Evolutionary conservation across 192 early-diverging fungal species (phyloP).

Genomic region (Backusella morwellensis): DNA sequence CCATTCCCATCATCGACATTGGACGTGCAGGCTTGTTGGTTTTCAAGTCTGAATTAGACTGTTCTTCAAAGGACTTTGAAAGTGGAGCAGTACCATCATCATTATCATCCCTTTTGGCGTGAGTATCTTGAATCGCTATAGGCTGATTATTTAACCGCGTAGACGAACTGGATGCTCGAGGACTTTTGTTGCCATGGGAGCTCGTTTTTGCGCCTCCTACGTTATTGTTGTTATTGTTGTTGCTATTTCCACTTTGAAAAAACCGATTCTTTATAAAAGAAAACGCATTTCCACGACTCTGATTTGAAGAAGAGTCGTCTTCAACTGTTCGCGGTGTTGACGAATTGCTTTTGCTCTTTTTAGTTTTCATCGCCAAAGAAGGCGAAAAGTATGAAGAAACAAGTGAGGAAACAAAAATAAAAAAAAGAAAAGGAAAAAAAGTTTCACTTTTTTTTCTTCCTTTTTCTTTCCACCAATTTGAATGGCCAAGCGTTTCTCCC

Average conservation of each 20-base stretch:
- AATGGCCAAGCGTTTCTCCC: background rate
- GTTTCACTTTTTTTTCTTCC: background rate
- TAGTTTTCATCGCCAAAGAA: slow-evolving; percentile 16
- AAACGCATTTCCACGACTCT: slow-evolving; percentile 8
- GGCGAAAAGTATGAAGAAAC: background rate
- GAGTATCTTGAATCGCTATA: background rate
- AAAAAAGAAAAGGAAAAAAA: background rate
- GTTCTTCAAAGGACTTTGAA: slow-evolving; percentile 15
- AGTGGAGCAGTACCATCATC: background rate
- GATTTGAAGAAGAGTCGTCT: background rate
- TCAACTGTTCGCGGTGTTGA: background rate
- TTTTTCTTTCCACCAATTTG: background rate
- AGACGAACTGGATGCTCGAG: background rate
- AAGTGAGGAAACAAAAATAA: background rate
- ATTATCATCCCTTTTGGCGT: background rate
- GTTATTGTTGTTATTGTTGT: background rate
- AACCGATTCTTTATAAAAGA: slow-evolving; percentile 17
- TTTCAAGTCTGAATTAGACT: background rate
- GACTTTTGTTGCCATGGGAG: background rate
- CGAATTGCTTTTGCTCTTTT: background rate
- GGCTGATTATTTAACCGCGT: slow-evolving; percentile 1
- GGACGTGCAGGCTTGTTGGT: background rate
- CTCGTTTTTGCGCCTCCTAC: background rate
- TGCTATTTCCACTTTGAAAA: slow-evolving; percentile 6
- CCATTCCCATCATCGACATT: slow-evolving; percentile 12